Evolutionary conservation across 2,329 filamentous ascomycete genomes (phyloP).

Genomic region (Didymosphaeria variabile): DNA sequence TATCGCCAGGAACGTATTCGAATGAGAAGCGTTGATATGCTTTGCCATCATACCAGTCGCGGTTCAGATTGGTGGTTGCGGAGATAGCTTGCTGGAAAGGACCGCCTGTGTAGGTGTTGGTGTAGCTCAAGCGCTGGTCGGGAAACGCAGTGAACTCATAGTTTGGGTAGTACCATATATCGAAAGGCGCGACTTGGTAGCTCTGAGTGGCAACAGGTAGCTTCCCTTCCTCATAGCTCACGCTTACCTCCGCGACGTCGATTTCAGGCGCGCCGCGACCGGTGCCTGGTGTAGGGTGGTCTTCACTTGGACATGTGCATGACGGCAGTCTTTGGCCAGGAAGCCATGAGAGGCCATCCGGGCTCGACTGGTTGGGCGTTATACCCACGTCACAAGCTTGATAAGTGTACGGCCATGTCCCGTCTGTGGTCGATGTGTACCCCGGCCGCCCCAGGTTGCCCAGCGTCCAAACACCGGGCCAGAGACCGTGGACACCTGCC

Average conservation of each 20-base stretch:
- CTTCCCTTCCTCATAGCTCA: conserved; percentile 51
- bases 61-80: conserved; percentile 64
- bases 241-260: conserved; percentile 59
- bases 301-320: conserved; percentile 56
- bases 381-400: conserved; percentile 61
- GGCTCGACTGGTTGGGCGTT: conserved; percentile 58
- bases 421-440: conserved; percentile 62
- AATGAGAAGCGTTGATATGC: conserved; percentile 65
- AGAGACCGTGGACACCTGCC: conserved; percentile 58
- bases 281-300: conserved; percentile 58
- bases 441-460: conserved; percentile 64
- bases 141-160: conserved; percentile 62
- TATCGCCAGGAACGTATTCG: conserved; percentile 62
- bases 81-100: conserved; percentile 66
- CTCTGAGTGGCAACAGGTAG: conserved; percentile 59
- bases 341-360: conserved; percentile 54
- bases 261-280: conserved; percentile 60
- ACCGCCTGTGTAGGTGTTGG: conserved; percentile 64
- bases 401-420: conserved; percentile 65
- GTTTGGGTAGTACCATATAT: conserved; percentile 62
- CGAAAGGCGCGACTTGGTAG: conserved; percentile 61
- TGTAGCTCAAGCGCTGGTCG: conserved; percentile 57
- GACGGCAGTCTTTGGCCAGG: conserved; percentile 57
- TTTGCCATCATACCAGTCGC: conserved; percentile 63
- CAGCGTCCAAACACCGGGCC: conserved; percentile 65